phyloP scores from a whole-genome alignment of 352 stramenopile species.

The Globisporangium sylvaticum region DNA sequence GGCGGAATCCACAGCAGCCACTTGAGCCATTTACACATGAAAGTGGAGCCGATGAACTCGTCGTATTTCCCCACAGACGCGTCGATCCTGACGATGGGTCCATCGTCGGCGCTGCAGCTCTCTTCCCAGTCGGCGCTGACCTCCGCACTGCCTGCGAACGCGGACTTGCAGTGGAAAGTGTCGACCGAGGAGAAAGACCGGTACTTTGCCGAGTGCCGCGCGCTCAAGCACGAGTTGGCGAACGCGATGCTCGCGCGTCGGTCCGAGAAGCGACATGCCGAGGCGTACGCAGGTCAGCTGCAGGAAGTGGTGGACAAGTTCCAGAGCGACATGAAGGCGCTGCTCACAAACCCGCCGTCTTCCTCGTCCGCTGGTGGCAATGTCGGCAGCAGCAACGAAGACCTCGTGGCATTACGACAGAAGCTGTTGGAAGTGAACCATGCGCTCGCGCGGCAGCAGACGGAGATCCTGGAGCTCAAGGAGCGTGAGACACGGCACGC shows the following conservation, averaged over 20 bases:
- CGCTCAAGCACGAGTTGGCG: conserved; percentile 61
- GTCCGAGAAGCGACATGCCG: conserved; percentile 35
- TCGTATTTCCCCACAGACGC: conserved; percentile 67
- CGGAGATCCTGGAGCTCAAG: conserved; percentile 59
- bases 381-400: conserved; percentile 26
- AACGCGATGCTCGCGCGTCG: conserved; percentile 43
- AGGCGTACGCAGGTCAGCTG: conserved; percentile 37
- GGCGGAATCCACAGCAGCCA: conserved; percentile 11
- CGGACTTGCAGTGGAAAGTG: conserved; percentile 37
- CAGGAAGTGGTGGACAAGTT: conserved; percentile 57
- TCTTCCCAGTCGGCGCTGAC: not conserved
- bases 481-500: conserved; percentile 62
- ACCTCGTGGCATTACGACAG: conserved; percentile 50
- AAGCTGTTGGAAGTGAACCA: conserved; percentile 70
- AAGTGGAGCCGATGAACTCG: conserved; percentile 59
- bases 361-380: conserved; percentile 11
- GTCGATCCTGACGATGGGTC: conserved; percentile 54
- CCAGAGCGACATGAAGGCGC: conserved; percentile 43
- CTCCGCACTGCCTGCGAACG: conserved; percentile 22
- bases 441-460: conserved; percentile 52
- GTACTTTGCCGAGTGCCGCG: conserved; percentile 62
- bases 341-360: conserved; percentile 27
- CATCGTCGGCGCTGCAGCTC: conserved; percentile 19
- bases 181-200: conserved; percentile 57
- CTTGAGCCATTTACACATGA: conserved; percentile 42